phyloP scores from a whole-genome alignment of 177 flowering plant genomes.

The Tripterygium wilfordii region DNA sequence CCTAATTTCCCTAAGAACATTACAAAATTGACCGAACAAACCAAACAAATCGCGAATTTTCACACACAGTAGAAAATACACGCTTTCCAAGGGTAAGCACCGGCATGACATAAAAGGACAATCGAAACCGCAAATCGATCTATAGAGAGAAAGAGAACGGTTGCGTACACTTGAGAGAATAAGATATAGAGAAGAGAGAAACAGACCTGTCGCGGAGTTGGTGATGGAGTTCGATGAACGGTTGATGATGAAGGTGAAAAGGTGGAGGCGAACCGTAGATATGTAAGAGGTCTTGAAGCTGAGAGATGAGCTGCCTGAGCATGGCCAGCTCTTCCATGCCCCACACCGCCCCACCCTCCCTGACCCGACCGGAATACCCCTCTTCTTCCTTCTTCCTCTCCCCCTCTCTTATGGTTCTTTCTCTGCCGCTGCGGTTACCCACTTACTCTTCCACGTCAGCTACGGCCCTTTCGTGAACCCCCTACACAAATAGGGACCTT shows the following conservation, averaged over 20 bases:
- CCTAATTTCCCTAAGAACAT: too few relatives aligned
- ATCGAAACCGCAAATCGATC: not conserved
- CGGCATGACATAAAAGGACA: too few relatives aligned
- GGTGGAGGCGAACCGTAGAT: conserved; percentile 39
- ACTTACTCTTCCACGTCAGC: conserved; percentile 31
- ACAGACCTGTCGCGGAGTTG: conserved; percentile 12
- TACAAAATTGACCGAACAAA: too few relatives aligned
- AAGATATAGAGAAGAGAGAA: conserved; percentile 9
- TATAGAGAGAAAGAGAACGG: not conserved
- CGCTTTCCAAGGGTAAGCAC: too few relatives aligned
- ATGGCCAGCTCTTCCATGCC: conserved; percentile 63
- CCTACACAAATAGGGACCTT: too few relatives aligned
- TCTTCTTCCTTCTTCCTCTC: conserved; percentile 1
- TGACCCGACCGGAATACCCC: not conserved
- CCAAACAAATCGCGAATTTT: too few relatives aligned
- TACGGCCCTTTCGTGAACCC: conserved; percentile 10
- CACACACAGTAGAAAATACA: too few relatives aligned
- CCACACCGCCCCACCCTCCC: conserved; percentile 7
- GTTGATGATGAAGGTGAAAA: conserved; percentile 8
- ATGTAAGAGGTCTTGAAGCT: conserved; percentile 65
- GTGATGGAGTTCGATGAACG: conserved; percentile 9
- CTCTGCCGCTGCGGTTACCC: conserved; percentile 13
- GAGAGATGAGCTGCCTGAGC: conserved; percentile 80
- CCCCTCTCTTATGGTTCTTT: conserved; percentile 1
- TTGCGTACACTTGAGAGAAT: not conserved